Conservation (phyloP, 2,329 filamentous ascomycete species). For the Biscogniauxia mediterranea region DNA sequence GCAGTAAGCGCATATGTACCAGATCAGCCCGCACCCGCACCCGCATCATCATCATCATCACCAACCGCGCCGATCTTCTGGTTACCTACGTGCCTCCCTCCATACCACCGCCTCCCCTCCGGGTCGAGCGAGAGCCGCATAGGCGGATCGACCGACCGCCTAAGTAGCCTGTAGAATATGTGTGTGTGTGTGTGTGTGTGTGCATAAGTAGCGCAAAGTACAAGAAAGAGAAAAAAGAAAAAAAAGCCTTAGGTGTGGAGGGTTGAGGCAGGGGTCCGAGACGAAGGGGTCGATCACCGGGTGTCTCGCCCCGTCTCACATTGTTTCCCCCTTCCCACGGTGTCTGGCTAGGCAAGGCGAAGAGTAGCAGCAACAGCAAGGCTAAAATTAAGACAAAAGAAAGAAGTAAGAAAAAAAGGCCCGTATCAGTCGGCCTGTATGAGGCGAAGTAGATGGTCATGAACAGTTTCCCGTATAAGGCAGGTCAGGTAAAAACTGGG, state of each 20-base stretch:
- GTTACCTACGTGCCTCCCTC: too few species aligned
- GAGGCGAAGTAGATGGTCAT: too few species aligned
- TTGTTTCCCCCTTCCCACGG: background rate
- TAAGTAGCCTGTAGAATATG: too few species aligned
- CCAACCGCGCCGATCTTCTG: too few species aligned
- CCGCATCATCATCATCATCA: too few species aligned
- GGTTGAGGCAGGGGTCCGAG: background rate
- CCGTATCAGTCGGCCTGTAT: too few species aligned
- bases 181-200: background rate
- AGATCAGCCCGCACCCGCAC: too few species aligned
- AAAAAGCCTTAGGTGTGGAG: background rate
- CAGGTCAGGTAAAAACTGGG: too few species aligned
- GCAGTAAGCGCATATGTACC: too few species aligned
- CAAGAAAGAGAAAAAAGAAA: slow-evolving; percentile 4
- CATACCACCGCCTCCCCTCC: background rate
- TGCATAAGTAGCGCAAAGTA: slow-evolving; percentile 10
- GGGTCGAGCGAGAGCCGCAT: background rate
- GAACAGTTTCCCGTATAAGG: too few species aligned
- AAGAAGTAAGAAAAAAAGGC: too few species aligned
- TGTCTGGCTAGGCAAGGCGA: background rate
- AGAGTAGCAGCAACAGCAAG: background rate
- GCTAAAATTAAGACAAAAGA: too few species aligned
- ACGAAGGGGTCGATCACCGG: background rate
- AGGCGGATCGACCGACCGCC: background rate
- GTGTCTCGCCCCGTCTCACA: background rate